Evolutionary conservation across 805 yeast genomes (phyloP), one percentile per base, ranked within the genome.

Genomic region (Candida sonorensis): DNA sequence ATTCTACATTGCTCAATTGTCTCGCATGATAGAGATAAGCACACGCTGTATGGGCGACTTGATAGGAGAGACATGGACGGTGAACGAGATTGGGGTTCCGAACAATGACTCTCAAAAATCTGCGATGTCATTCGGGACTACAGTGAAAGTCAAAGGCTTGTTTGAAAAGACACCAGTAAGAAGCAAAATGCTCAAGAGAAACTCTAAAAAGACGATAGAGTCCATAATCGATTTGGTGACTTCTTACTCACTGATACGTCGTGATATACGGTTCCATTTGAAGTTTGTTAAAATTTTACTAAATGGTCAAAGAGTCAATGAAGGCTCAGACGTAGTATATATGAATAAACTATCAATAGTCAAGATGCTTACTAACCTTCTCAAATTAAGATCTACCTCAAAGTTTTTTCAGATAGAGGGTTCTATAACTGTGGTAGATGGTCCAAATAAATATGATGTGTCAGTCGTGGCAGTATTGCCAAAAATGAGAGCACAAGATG

Each of bases 21-120:
- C 52, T 13, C 55, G 57, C 1, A 30, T 50, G 0, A 29, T 64
- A 40, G 50, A 51, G 25, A 46, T 66, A 1, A 42, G 42, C 8
- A 53, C 66, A 1, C 57, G 47, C 33, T 53, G 61, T 3, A 12
- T 27, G 4, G 26, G 33, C 0, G 69, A 64, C n/a, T 18, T 19
- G 2, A 38, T 53, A 17, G 65, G 57, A 1, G 59, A 59, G 29
- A 42, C 40, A 17, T 67, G 72, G 72, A 31, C 30, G 8, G 60
- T 64, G 2, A 41, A 47, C 30, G 33, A 25, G 3, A 29, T 39
- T 5, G 69, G 71, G 1, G 4, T 44, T 3, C 46, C 46, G 0
- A 22, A 29, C 2, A 36, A 47, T 1, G 34, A 34, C 4, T 20
- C 50, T 1, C 38, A 33, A 9, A 47, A 45, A 12, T 44, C 49